Base-by-base conservation (phyloP, 2,329 filamentous ascomycete genomes). In the Paracoccidioides brasiliensis region DNA sequence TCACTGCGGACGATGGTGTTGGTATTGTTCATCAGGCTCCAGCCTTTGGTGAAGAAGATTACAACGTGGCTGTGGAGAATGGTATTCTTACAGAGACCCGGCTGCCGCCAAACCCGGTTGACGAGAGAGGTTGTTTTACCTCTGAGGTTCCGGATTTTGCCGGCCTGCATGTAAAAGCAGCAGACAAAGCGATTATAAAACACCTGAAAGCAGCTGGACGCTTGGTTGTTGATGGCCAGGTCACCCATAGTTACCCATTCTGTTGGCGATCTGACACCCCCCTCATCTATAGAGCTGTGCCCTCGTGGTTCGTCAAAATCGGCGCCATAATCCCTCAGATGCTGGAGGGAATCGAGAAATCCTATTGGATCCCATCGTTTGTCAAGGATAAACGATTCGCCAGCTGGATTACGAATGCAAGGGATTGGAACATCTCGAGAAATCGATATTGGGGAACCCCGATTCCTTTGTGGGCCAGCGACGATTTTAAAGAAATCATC, bases 401-500 rank as follows among this genome's bases (percentile, higher is more conserved):
- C 48, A 93, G 84, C 73, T 96, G 91, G 91, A 91, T 97, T 59
- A 77, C 80, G 57, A 91, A 91, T 67, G 90, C 91, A 12, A 84
- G 86, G 57, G 91, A 97, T 70, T 97, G 91, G 91, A 95, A 95
- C 67, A 86, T 97, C 37, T 93, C 89, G 54, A 80, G 91, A 61
- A 95, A 95, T 70, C 81, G 91, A 55, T 97, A 94, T 72, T 96
- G 91, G 91, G 91, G 91, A 52, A 96, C 90, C 0, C 90, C 90
- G 1, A 83, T 96, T 57, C 90, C 90, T 5, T 72, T 96, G 40
- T 97, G 91, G 91, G 85, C 88, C 41, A 95, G 88, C 65, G 88
- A 94, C 35, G 90, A 96, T 67, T 77, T 85, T 65, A 86, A 91
- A 66, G 91, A 97, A 71, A 77, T 87, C 59, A 80, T 97, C 33